Evolutionary conservation across 768 basidiomycete genomes (phyloP).

Genomic region (Lactarius hatsudake): DNA sequence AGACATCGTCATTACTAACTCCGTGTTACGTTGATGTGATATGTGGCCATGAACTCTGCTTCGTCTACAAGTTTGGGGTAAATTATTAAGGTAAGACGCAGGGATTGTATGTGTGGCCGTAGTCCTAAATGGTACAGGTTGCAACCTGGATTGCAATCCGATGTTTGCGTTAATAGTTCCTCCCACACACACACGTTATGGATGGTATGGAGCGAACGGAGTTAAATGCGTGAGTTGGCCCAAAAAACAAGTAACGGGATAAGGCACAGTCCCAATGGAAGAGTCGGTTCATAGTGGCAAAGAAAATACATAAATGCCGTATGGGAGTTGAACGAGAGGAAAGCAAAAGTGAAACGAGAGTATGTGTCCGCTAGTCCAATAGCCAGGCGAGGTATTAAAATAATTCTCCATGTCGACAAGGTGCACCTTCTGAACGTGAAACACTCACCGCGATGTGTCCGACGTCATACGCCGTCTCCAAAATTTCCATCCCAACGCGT

Average conservation of each 20-base stretch:
- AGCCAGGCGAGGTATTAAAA: neutral
- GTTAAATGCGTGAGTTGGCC: neutral
- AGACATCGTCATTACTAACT: too few species aligned
- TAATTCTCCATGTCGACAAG: neutral
- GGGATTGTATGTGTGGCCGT: neutral
- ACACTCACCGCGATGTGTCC: neutral
- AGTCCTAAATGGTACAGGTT: neutral
- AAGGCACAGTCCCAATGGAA: neutral
- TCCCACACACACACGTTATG: neutral
- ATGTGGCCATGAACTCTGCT: neutral
- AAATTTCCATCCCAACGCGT: neutral
- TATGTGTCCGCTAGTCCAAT: neutral
- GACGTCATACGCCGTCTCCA: slow-evolving; percentile 3
- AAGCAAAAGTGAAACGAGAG: neutral
- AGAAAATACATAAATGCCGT: neutral
- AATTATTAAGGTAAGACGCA: neutral
- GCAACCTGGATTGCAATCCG: neutral
- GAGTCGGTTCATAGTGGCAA: neutral
- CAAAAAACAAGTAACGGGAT: neutral
- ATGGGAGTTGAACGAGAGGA: neutral
- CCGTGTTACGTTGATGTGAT: neutral
- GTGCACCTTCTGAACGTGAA: neutral
- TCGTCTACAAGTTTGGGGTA: neutral
- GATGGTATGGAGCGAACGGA: neutral
- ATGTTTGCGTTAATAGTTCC: neutral